Base-by-base conservation (phyloP, 257 asterid species). In the Solanum raphanifolium region DNA sequence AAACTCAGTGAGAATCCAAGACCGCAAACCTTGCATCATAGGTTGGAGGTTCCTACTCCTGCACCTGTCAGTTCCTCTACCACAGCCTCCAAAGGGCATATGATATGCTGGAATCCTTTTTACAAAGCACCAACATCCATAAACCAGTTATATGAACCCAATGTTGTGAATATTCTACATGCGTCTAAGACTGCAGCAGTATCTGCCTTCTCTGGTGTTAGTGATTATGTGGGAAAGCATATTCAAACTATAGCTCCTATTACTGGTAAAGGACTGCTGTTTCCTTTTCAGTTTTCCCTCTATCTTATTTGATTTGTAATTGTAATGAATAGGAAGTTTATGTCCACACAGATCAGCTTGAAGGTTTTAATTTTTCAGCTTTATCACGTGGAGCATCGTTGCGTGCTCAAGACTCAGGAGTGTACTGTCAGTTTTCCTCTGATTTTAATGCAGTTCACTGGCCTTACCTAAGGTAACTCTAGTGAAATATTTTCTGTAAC, bases 331-430 rank as follows among this genome's bases (percentile, higher is more conserved):
- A 25, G 86, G 85, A 66, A 69, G 84, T 65, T 60, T 75, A 36
- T 23, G 32, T 34, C 46, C 68, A 35, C 90, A 86, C 87, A 86
- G 88, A 86, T 89, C 83, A 87, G 86, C 85, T 79, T 84, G 83
- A 86, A 88, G 79, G 86, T 88, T 85, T 86, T 76, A 87, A 87
- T 85, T 79, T 88, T 83, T 75, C 90, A 87, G 83, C 62, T 36
- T 87, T 88, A 86, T 85, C 90, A 88, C 88, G 89, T 83, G 94
- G 91, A 79, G 81, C 89, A 74, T 87, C 89, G 46, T 32, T 68
- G 87, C 65, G 20, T 72, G 78, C 91, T 75, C 90, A 88, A 87
- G 91, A 81, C 36, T 38, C 83, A 38, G 91, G 87, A 74, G 32
- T 81, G 75, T 84, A 35, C 39, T 60, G 85, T 83, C 88, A 36